Evolutionary conservation across 164 flowering plant genomes (phyloP), one percentile per base, ranked within the genome.

Genomic region (Nymphaea colorata): DNA sequence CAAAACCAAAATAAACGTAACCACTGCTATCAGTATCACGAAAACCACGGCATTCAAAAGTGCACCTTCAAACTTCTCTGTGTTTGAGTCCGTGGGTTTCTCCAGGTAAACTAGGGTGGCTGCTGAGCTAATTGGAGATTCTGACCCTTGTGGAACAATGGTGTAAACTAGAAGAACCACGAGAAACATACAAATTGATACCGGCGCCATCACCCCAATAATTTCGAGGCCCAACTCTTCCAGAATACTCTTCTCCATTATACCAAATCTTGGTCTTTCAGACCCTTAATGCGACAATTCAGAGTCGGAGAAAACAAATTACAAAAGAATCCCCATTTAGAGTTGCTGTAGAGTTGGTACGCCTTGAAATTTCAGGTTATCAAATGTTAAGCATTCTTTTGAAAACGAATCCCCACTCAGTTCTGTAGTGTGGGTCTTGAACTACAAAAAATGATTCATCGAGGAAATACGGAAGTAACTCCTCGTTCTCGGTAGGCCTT

Each of bases 81-180:
- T 2, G 36, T 86, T 36, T 63, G 94, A 68, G 61, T 93, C 98
- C 62, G 96, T 66, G 62, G 96, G 86, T 74, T 45, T 72, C 68
- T 93, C 98, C 65, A 81, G 75, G 88, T 93, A 93, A 59, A 89
- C 87, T 42, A 91, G 80, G 59, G 83, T 93, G 36, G 98, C 98
- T 66, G 96, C 96, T 64, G 97, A 83, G 70, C 87, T 87, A 75
- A 87, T 70, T 41, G 78, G 73, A 47, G 81, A 4, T 65, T 72
- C 59, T 6, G 81, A 59, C 45, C 80, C 63, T 68, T 83, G 25
- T 4, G 86, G 73, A 47, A 86, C 71, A 78, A 86, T 81, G 67
- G 83, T 17, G 77, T 79, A 82, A 76, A 87, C 87, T n/a, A 93
- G 60, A 67, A 89, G 81, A 67, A 91, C 96, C n/a, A 89, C 97